A percentile compares a stretch with the other conserved stretches of the same genome.
These are phyloP conservation scores for Fusarium sp. DNA, from an alignment of 2,329 filamentous ascomycete species.

Conservation along the genomic window DNA sequence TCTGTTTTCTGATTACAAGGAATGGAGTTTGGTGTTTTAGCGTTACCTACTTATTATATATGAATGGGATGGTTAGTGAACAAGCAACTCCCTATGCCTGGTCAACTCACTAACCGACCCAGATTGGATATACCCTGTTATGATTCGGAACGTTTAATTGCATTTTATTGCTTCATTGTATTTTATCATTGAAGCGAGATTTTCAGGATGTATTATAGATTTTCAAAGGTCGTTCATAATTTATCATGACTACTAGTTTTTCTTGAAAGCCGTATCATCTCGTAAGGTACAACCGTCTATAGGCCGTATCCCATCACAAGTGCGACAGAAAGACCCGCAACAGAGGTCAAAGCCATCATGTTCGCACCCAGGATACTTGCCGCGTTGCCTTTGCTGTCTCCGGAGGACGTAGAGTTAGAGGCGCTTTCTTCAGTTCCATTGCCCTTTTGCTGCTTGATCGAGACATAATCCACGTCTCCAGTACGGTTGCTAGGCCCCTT, in stretches of 20 bases:
- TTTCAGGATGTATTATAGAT: slow-evolving; percentile 36
- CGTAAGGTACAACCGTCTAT: slow-evolving; percentile 34
- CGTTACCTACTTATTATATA: slow-evolving; percentile 21
- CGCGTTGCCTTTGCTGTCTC: slow-evolving; percentile 40
- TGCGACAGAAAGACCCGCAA: slow-evolving; percentile 55
- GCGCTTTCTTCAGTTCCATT: slow-evolving; percentile 39
- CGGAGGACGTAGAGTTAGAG: slow-evolving; percentile 32
- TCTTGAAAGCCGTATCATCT: slow-evolving; percentile 15
- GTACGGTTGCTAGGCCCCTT: slow-evolving; percentile 57
- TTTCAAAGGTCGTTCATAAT: slow-evolving; percentile 17
- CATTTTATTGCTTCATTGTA: slow-evolving; percentile 4
- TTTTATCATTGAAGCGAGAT: background rate
- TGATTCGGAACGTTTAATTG: slow-evolving; percentile 25
- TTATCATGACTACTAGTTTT: slow-evolving; percentile 18
- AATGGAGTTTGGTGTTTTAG: slow-evolving; percentile 27
- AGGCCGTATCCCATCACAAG: slow-evolving; percentile 56
- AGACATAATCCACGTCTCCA: slow-evolving; percentile 60
- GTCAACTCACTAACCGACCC: slow-evolving; percentile 20
- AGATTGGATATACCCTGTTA: slow-evolving; percentile 46
- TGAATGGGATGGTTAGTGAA: slow-evolving; percentile 41
- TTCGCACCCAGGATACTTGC: slow-evolving; percentile 46
- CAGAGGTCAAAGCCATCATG: slow-evolving; percentile 51
- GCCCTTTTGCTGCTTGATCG: slow-evolving; percentile 50
- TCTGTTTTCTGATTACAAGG: slow-evolving; percentile 29
- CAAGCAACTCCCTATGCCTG: background rate